Evolutionary conservation across 2,329 filamentous ascomycete genomes (phyloP).

Genomic region (Nemania sp.): DNA sequence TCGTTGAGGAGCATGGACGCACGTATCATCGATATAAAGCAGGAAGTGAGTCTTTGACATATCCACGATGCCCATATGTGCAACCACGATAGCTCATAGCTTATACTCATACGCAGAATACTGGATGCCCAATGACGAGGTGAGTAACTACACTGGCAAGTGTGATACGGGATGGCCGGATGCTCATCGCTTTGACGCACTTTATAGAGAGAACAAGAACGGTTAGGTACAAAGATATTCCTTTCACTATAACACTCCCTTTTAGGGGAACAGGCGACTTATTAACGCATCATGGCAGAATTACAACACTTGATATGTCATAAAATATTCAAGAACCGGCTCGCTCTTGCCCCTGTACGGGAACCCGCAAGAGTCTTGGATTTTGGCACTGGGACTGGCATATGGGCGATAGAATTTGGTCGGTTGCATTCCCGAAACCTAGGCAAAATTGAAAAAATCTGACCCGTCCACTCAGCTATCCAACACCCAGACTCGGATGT

Average conservation of each 20-base stretch:
- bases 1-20: constrained; percentile 32
- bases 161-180: neutral
- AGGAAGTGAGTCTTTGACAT: constrained; percentile 28
- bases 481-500: constrained; percentile 46
- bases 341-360: constrained; percentile 49
- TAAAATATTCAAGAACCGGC: constrained; percentile 46
- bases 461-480: constrained; percentile 38
- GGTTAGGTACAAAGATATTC: constrained; percentile 18
- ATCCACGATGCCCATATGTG: neutral
- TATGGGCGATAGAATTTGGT: constrained; percentile 57
- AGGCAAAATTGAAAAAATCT: neutral
- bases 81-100: neutral
- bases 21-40: constrained; percentile 35
- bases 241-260: neutral
- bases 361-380: constrained; percentile 50
- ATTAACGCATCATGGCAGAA: constrained; percentile 34
- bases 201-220: constrained; percentile 25
- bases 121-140: constrained; percentile 33
- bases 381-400: constrained; percentile 55
- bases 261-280: neutral
- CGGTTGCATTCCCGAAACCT: constrained; percentile 5
- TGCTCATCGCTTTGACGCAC: constrained; percentile 3
- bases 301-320: constrained; percentile 42
- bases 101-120: constrained; percentile 22
- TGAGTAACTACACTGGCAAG: constrained; percentile 12